Percentiles rank a stretch among this genome's conserved stretches.
Evolutionary conservation across 2,329 filamentous ascomycete species (phyloP).

Genomic region (Botrytis tulipae): DNA sequence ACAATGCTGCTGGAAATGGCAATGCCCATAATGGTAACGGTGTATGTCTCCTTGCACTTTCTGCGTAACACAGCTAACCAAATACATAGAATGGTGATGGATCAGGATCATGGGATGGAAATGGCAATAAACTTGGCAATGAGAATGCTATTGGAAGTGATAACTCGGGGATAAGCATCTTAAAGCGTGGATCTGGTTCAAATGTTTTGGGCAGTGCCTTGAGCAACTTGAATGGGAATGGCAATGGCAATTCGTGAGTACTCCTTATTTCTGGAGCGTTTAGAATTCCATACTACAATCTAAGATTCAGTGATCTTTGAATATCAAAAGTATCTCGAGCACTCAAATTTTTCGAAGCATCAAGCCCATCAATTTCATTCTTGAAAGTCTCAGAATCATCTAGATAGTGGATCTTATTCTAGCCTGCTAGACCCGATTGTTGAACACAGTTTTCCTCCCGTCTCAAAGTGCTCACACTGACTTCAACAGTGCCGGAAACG

Average conservation of each 20-base stretch:
- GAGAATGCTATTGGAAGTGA: not conserved
- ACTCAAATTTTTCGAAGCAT: not conserved
- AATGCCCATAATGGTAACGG: too few species aligned
- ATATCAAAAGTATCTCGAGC: not conserved
- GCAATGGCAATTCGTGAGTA: not conserved
- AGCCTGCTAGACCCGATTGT: not conserved
- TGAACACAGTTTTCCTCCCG: not conserved
- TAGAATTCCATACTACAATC: not conserved
- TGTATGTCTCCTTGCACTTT: too few species aligned
- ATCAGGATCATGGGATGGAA: not conserved
- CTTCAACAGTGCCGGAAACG: not conserved
- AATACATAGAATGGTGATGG: not conserved
- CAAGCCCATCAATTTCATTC: not conserved
- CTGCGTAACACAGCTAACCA: too few species aligned
- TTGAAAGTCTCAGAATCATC: not conserved
- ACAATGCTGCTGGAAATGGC: too few species aligned
- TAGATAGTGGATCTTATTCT: not conserved
- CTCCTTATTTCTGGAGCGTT: not conserved
- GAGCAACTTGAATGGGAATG: not conserved
- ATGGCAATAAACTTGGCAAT: not conserved
- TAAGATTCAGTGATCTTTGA: not conserved
- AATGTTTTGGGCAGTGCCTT: not conserved
- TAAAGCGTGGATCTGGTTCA: not conserved
- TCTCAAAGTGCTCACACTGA: not conserved
- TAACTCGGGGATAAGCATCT: not conserved